These are phyloP conservation scores for Thelonectria olida DNA, from an alignment of 2,329 filamentous ascomycete genomes.

Conservation along the genomic window DNA sequence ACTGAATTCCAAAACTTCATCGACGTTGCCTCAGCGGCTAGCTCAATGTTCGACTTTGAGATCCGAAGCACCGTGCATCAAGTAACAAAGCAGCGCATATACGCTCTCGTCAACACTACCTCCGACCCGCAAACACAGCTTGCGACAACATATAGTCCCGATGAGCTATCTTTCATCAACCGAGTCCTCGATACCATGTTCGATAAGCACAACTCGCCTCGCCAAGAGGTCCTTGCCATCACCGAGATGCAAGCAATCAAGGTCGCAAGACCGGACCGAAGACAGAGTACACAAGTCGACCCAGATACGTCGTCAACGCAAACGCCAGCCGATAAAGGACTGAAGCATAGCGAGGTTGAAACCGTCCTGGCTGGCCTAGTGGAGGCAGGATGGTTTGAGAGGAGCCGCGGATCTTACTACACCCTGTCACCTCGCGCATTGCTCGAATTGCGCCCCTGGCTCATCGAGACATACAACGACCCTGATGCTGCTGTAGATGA, in stretches of 20 bases:
- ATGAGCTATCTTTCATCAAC: conserved; percentile 91
- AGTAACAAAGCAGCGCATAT: conserved; percentile 71
- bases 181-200: conserved; percentile 92
- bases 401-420: conserved; percentile 77
- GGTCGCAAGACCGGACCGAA: conserved; percentile 63
- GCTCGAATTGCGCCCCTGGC: conserved; percentile 85
- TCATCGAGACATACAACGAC: conserved; percentile 92
- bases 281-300: conserved; percentile 42
- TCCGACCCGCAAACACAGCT: conserved; percentile 88
- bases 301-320: conserved; percentile 45
- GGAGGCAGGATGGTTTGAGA: conserved; percentile 85
- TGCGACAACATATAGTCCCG: conserved; percentile 80
- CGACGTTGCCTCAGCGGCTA: conserved; percentile 72
- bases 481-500: conserved; percentile 65
- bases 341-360: conserved; percentile 84
- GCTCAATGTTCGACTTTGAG: conserved; percentile 87
- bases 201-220: conserved; percentile 81
- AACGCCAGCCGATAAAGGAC: conserved; percentile 57
- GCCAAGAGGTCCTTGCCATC: conserved; percentile 86
- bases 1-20: conserved; percentile 76
- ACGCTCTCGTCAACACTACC: conserved; percentile 86
- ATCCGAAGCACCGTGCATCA: conserved; percentile 82
- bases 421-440: conserved; percentile 79
- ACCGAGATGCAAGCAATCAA: conserved; percentile 82
- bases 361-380: conserved; percentile 74